Base-by-base conservation (phyloP, 2,329 filamentous ascomycete species). In the Fusarium burgessii region DNA sequence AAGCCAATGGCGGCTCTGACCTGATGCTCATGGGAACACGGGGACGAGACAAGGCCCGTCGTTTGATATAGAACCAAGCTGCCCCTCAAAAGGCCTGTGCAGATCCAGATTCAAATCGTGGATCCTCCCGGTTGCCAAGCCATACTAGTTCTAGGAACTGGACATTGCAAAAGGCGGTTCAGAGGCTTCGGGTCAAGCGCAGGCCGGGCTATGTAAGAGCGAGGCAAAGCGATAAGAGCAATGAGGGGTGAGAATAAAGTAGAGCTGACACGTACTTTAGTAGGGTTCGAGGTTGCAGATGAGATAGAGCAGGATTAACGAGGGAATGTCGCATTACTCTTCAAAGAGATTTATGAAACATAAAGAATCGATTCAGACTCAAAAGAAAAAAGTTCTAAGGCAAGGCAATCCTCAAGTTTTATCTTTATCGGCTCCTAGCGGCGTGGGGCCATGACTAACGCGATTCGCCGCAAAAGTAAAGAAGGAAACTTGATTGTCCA, bases 21-120 rank as follows among this genome's bases (percentile, higher is more conserved):
- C 11, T 18, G 47, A 52, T 57, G 56, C 71, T 71, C 71, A 74
- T 74, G 73, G 61, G 63, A 62, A 56, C 68, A 74, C 51, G 70
- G 42, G 64, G 60, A 58, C 38, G 41, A 66, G 65, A 49, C 61
- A 50, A 59, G 65, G 57, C 25, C 36, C 38, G 43, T 67, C 49
- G 61, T 69, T 72, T 70, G 71, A 57, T 36, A 65, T 42, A 41
- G 35, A 51, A 41, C 33, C 66, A 58, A 58, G 59, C 33, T 45
- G 56, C 66, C 66, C 66, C 70, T 74, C 63, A 75, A 67, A 69
- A 36, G 57, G 57, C 54, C 60, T 51, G 40, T 60, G 43, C 18
- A 60, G 62, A 68, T 70, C 62, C 68, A 71, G 62, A 71, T 63
- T 54, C 62, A 38, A 38, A 50, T 60, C 46, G 50, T 18, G 55